Evolutionary conservation across 768 basidiomycete genomes (phyloP), one percentile per base, ranked within the genome.

Genomic region (Xerocomellus amylosporus): DNA sequence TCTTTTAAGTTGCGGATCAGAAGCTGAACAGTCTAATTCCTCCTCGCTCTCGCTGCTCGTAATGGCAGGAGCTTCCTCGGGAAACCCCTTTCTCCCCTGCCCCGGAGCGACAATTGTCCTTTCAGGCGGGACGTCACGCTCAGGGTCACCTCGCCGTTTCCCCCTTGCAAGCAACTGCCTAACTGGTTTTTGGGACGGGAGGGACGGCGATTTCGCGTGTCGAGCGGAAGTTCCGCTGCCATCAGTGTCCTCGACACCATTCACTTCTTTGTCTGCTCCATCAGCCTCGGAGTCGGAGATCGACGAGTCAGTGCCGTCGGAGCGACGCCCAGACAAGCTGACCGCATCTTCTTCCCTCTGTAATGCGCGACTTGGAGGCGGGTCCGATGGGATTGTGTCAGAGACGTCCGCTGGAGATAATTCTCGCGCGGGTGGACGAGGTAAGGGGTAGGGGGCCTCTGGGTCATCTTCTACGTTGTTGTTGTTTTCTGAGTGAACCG

Each of bases 1-100:
- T 53, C 67, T 63, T 63, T 67, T 71, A 4, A 54, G 49, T 46
- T 51, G 61, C 47, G 51, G 58, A 64, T 64, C 60, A 46, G 64
- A 54, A 47, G 46, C 51, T n/a, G 20, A 49, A 44, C 10, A 15
- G 46, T 53, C 54, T 24, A 46, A 22, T 58, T 58, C 67, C 37
- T 56, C 61, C 34, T 55, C 59, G 22, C 46, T 42, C 31, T 58
- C 54, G 31, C 40, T 49, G 37, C 58, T 59, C 24, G 47, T 55
- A 54, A 53, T 50, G 56, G 64, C 45, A 54, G 48, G 38, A 44
- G 50, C 42, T 50, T 56, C 37, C 44, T 64, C 46, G 39, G 20
- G 47, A 39, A 47, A 33, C 31, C 17, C 24, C 46, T 47, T 39
- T 39, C 57, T 49, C 37, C 31, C 26, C 24, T 30, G 55, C 50